Base-by-base conservation (phyloP, 1,284 basidiomycete species). In the Leccinum variabile region DNA sequence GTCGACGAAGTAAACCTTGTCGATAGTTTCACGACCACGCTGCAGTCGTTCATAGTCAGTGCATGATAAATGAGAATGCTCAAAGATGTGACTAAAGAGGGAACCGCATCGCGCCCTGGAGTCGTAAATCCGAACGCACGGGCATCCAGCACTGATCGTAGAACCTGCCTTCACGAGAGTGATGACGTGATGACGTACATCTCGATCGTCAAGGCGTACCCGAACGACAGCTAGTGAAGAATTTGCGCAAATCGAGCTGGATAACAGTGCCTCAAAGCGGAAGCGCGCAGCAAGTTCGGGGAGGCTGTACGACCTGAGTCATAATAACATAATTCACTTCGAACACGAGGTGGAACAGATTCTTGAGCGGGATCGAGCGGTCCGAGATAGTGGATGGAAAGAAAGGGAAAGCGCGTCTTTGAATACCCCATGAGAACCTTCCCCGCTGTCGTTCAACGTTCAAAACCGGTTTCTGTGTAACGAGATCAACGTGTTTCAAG, bases 131-230 rank as follows among this genome's bases (percentile, higher is more conserved):
- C 18, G 52, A 57, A 59, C 56, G 60, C 54, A 56, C 46, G 55
- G 52, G 54, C 58, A 35, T 57, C 52, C 55, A 39, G 39, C 54
- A 54, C 50, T 57, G 60, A 62, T 56, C 37, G 39, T 53, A 50
- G 39, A 62, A 60, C 56, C 61, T 65, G 54, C 52, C 14, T 63
- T 63, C 56, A 62, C 57, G 64, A 63, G 49, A 71, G 62, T 35
- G 30, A 59, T 76, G 75, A 73, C 72, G 75, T 76, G 35, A 59
- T 76, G 75, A 73, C 72, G 75, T 76, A 73, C 71, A 54, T 25
- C 44, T 25, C 25, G 57, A 54, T 61, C 59, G 61, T 62, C 30
- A 75, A 62, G 66, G 32, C 67, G 72, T 67, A 72, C 59, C 56
- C 60, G 65, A 74, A 63, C 61, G 59, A 62, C 63, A 57, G 25